Evolutionary conservation across 148 eudicot genomes (phyloP), one percentile per base, ranked within the genome.

Genomic region (Nepenthes gracilis): DNA sequence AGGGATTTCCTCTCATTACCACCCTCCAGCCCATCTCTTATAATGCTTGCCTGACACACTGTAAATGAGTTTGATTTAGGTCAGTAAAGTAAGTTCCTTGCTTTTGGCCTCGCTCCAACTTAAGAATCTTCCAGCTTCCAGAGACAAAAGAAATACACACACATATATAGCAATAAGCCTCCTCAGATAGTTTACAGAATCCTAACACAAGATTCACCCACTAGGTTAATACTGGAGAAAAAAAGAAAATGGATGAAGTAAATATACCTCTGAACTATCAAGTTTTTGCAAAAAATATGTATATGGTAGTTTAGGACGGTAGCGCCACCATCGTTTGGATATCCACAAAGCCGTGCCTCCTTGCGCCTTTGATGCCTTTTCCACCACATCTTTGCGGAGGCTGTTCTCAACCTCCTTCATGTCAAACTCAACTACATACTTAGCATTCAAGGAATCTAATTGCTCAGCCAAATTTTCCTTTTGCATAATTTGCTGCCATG

Each of bases 321-420:
- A 91, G 36, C 95, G 87, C 97, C 97, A 91, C 97, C 97, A 91
- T 70, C 97, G 86, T 66, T 91, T 91, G 10, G 97, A 83, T 67
- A 91, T 87, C 97, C 97, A 91, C 59, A 91, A 59, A 43, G 97
- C 95, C 71, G 89, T 75, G 47, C 75, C 67, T 62, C 92, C 92
- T 48, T 73, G 67, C 43, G 83, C 65, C 52, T 72, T 77, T 69
- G 79, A 61, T 56, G 70, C 74, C 74, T 81, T 87, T 72, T 83
- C 92, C 47, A 78, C 78, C 37, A 87, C 83, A 73, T 91, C 95
- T 76, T 91, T 85, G 38, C 83, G 91, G 15, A 91, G 89, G 70
- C 92, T 91, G 55, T 79, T 78, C 65, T 87, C 97, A 65, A 91
- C 95, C 77, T 87, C 95, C 62, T 87, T 81, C 97, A 91, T 91